Conservation (phyloP, 2,329 filamentous ascomycete genomes). For the Pseudogymnoascus sp. region DNA sequence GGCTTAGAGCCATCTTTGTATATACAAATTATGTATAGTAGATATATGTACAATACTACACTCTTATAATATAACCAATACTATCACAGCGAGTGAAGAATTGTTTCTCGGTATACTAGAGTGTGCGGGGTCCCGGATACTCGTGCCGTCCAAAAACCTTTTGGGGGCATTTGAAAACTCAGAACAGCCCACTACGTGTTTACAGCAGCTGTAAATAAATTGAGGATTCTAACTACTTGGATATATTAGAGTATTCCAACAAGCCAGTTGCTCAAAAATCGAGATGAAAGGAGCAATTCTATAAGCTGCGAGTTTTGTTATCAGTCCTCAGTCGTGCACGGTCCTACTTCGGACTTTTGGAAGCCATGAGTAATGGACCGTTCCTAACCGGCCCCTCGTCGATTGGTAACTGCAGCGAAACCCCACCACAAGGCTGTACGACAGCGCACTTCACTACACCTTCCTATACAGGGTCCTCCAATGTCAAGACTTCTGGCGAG, state of each 20-base stretch:
- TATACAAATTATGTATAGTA: neutral
- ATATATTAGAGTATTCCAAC: neutral
- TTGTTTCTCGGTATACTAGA: neutral
- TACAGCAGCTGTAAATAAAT: neutral
- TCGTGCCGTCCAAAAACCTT: neutral
- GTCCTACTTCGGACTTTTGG: slow-evolving; percentile 3
- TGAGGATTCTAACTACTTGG: neutral
- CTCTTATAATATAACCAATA: neutral
- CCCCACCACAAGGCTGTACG: slow-evolving; percentile 6
- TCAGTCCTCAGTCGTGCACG: neutral
- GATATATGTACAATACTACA: slow-evolving; percentile 6
- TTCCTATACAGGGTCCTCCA: slow-evolving; percentile 7
- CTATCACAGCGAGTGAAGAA: neutral
- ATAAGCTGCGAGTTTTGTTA: neutral
- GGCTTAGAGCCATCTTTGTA: neutral
- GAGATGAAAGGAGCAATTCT: neutral
- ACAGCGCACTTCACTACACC: slow-evolving; percentile 6
- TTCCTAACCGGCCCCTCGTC: slow-evolving; percentile 1
- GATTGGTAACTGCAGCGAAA: slow-evolving; percentile 1
- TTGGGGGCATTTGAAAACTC: neutral
- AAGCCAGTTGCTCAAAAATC: neutral
- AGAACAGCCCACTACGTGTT: neutral
- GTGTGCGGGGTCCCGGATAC: neutral
- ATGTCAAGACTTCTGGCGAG: slow-evolving; percentile 8
- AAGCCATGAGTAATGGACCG: neutral